Conservation (phyloP, 2,329 filamentous ascomycete species). For the Monosporascus sp. region DNA sequence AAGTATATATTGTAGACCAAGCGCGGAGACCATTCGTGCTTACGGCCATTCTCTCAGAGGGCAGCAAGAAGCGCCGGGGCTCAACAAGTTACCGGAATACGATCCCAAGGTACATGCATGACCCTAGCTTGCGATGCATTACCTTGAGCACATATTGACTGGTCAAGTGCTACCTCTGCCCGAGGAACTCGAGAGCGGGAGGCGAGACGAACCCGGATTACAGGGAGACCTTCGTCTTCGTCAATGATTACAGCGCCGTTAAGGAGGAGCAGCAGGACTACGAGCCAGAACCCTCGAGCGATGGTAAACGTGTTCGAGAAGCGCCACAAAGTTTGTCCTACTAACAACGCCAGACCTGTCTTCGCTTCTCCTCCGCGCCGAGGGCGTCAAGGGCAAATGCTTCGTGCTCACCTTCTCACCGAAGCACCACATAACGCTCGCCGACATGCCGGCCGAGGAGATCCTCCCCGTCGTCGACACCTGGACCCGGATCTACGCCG, state of each 20-base stretch:
- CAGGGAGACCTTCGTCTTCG: constrained; percentile 82
- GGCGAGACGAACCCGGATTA: constrained; percentile 86
- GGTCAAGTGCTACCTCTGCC: constrained; percentile 85
- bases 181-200: constrained; percentile 81
- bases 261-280: constrained; percentile 90
- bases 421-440: constrained; percentile 84
- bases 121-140: no score
- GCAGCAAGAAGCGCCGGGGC: constrained; percentile 68
- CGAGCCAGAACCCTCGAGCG: constrained; percentile 33
- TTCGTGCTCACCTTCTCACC: constrained; percentile 95
- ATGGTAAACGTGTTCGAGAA: constrained; percentile 22
- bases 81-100: constrained; percentile 68
- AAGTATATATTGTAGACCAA: constrained; percentile 34
- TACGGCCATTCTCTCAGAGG: constrained; percentile 47
- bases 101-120: constrained; percentile 57
- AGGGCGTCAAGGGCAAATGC: constrained; percentile 89
- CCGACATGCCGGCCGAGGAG: constrained; percentile 72
- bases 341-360: constrained; percentile 54
- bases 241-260: constrained; percentile 96
- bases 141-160: neutral
- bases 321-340: neutral
- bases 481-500: constrained; percentile 86
- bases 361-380: constrained; percentile 71
- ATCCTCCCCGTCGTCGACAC: constrained; percentile 81
- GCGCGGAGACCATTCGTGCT: neutral